phyloP scores from a whole-genome alignment of 371 early-diverging fungal species.

The Gilbertella persicaria region DNA sequence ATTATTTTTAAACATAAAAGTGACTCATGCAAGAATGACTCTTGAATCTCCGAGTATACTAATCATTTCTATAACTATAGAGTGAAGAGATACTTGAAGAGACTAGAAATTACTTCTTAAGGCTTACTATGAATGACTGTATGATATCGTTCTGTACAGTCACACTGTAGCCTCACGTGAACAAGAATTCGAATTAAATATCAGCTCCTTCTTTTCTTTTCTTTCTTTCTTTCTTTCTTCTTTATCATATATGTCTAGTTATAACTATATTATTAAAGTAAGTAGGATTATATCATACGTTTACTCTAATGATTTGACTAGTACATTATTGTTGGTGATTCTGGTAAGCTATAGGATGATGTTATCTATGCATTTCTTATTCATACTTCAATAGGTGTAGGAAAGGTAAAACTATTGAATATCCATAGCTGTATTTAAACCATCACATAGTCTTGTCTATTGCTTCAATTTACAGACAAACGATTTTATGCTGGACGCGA shows the following conservation, averaged over 20 bases:
- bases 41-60: too few species aligned
- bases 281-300: too few species aligned
- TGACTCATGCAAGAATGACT: too few species aligned
- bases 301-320: conserved; percentile 1
- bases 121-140: too few species aligned
- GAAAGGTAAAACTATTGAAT: conserved; percentile 55
- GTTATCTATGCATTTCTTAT: neutral
- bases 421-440: neutral
- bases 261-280: conserved; percentile 52
- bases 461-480: conserved; percentile 84
- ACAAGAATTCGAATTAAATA: too few species aligned
- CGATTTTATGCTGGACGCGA: conserved; percentile 83
- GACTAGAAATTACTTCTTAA: too few species aligned
- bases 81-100: too few species aligned
- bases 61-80: too few species aligned
- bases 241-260: conserved; percentile 36
- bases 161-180: too few species aligned
- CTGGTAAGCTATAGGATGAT: conserved; percentile 25
- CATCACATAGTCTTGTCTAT: conserved; percentile 67
- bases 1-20: too few species aligned
- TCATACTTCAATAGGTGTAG: conserved; percentile 58
- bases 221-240: conserved; percentile 5
- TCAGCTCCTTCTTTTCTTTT: too few species aligned
- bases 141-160: too few species aligned
- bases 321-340: conserved; percentile 54